phyloP scores from a whole-genome alignment of 2,329 filamentous ascomycete genomes.

The Aphanocladium album region DNA sequence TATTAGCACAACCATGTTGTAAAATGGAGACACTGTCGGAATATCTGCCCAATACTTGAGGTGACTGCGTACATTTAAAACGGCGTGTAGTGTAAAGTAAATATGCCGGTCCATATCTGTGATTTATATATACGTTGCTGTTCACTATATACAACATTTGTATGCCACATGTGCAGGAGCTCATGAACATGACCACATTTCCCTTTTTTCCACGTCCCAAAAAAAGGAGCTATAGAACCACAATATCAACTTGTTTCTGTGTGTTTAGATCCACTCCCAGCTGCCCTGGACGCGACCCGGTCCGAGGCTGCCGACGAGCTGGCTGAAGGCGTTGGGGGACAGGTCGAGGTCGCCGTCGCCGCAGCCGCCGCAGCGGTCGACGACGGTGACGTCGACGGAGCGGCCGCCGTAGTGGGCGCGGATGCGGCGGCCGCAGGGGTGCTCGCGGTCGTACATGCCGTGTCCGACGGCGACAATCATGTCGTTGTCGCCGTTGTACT shows the following conservation, averaged over 20 bases:
- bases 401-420: conserved; percentile 46
- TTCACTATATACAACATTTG: not conserved
- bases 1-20: too few species aligned
- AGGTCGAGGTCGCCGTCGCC: conserved; percentile 43
- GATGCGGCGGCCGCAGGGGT: conserved; percentile 59
- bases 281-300: conserved; percentile 19
- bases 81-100: too few species aligned
- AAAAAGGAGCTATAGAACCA: too few species aligned
- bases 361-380: conserved; percentile 60
- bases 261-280: conserved; percentile 25
- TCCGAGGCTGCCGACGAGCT: conserved; percentile 31
- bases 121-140: not conserved
- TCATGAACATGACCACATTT: not conserved
- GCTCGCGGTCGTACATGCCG: conserved; percentile 58
- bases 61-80: too few species aligned
- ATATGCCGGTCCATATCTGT: not conserved
- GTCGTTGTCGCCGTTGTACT: conserved; percentile 48
- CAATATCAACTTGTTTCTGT: too few species aligned
- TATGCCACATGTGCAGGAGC: not conserved
- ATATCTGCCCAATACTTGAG: too few species aligned
- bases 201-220: too few species aligned
- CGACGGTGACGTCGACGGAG: conserved; percentile 56
- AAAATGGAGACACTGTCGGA: too few species aligned
- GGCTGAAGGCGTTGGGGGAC: conserved; percentile 41
- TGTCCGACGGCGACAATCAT: conserved; percentile 63